Evolutionary conservation across 2,329 filamentous ascomycete genomes (phyloP).

Genomic region (Aspergillus aculeatinus): DNA sequence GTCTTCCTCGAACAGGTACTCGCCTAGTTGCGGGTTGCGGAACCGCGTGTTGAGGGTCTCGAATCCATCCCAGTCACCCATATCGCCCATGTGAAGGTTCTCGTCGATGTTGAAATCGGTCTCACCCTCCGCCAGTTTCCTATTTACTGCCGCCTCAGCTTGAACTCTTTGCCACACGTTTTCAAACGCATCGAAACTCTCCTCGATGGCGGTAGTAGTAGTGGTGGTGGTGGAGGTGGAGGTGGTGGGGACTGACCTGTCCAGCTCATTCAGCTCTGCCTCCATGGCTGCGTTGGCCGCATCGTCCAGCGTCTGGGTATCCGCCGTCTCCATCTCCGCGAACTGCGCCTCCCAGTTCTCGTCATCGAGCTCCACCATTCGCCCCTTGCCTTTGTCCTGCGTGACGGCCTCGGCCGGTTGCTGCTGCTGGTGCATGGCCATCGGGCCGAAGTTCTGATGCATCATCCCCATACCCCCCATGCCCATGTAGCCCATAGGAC

Average conservation of each 20-base stretch:
- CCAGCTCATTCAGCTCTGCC: slow-evolving; percentile 83
- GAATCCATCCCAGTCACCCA: slow-evolving; percentile 77
- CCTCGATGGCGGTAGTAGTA: slow-evolving; percentile 45
- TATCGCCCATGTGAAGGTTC: slow-evolving; percentile 63
- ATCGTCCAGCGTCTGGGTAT: slow-evolving; percentile 55
- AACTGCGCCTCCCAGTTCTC: slow-evolving; percentile 96
- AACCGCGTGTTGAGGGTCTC: slow-evolving; percentile 67
- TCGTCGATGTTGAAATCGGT: slow-evolving; percentile 52
- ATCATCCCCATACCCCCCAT: slow-evolving; percentile 54
- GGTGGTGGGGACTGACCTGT: slow-evolving; percentile 70
- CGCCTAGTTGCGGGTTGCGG: slow-evolving; percentile 75
- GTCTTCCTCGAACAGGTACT: slow-evolving; percentile 92
- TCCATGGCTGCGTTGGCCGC: slow-evolving; percentile 75
- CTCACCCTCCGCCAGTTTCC: slow-evolving; percentile 65
- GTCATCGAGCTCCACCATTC: slow-evolving; percentile 88
- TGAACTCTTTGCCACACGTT: slow-evolving; percentile 59
- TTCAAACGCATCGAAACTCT: slow-evolving; percentile 84
- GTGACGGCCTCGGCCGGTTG: slow-evolving; percentile 43
- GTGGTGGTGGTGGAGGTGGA: slow-evolving; percentile 40
- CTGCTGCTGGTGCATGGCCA: slow-evolving; percentile 49
- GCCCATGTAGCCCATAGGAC: slow-evolving; percentile 43
- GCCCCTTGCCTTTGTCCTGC: slow-evolving; percentile 78
- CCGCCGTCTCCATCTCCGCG: slow-evolving; percentile 70
- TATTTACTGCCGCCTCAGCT: slow-evolving; percentile 46
- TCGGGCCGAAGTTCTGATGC: slow-evolving; percentile 47